Conservation (phyloP, 768 basidiomycete species). For the Pleurotus citrinopileatus region DNA sequence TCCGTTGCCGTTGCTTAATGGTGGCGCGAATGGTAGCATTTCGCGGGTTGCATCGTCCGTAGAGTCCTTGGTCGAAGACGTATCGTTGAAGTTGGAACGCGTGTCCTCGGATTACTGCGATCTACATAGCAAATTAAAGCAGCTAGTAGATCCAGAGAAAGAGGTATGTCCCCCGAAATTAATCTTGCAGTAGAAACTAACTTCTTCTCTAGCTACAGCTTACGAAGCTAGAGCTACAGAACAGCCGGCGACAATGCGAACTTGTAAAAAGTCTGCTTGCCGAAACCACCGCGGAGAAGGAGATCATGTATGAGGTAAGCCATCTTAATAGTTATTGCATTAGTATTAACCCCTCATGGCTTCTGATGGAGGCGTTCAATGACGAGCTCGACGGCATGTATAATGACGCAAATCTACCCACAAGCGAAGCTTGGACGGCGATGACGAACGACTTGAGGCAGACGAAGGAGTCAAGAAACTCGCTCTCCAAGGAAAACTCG, state of each 20-base stretch:
- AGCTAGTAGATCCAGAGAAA: conserved; percentile 48
- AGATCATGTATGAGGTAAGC: conserved; percentile 90
- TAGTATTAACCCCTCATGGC: not conserved
- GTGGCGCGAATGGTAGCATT: not conserved
- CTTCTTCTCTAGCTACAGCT: conserved; percentile 51
- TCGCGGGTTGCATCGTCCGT: conserved; percentile 36
- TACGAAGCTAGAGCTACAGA: conserved; percentile 61
- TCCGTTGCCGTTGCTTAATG: not conserved
- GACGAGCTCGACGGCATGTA: conserved; percentile 92
- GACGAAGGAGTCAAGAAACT: conserved; percentile 76
- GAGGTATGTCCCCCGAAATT: conserved; percentile 41
- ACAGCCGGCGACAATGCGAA: conserved; percentile 70
- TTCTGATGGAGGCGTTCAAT: conserved; percentile 75
- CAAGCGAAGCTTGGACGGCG: conserved; percentile 79
- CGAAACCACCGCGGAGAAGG: conserved; percentile 83
- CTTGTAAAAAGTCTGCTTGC: conserved; percentile 73
- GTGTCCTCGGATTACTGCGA: conserved; percentile 53
- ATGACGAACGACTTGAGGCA: conserved; percentile 69
- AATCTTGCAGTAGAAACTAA: not conserved
- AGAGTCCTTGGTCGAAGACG: conserved; percentile 51
- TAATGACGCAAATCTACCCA: conserved; percentile 78
- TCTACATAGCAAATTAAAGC: conserved; percentile 48
- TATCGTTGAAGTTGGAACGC: conserved; percentile 52
- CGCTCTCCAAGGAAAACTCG: conserved; percentile 78
- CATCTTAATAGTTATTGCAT: not conserved